Percentiles rank a stretch among this genome's conserved stretches.
phyloP scores from a whole-genome alignment of 2,329 filamentous ascomycete species.

The Exophiala oligosperma region DNA sequence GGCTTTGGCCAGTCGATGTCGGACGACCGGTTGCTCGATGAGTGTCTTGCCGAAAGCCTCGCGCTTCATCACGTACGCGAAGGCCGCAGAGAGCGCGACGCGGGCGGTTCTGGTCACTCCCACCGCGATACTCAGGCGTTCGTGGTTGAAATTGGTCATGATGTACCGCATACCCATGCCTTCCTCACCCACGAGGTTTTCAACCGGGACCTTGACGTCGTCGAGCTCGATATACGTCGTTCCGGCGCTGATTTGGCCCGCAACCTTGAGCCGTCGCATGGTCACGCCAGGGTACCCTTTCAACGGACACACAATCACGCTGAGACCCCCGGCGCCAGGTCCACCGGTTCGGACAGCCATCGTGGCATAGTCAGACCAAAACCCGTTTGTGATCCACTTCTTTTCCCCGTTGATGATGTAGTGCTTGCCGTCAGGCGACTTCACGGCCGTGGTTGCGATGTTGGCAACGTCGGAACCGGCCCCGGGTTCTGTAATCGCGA shows the following conservation, averaged over 20 bases:
- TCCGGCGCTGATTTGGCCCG: slow-evolving; percentile 64
- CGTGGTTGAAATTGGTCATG: slow-evolving; percentile 80
- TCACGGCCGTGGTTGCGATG: slow-evolving; percentile 66
- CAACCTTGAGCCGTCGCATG: slow-evolving; percentile 67
- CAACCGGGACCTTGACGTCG: slow-evolving; percentile 68
- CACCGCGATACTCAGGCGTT: slow-evolving; percentile 67
- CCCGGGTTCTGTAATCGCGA: slow-evolving; percentile 76
- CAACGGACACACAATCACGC: slow-evolving; percentile 69
- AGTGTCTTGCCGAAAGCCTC: slow-evolving; percentile 68
- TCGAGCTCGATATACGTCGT: slow-evolving; percentile 77
- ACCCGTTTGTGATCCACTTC: slow-evolving; percentile 78
- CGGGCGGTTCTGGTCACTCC: slow-evolving; percentile 62
- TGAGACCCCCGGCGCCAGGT: slow-evolving; percentile 62
- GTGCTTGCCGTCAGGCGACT: slow-evolving; percentile 62
- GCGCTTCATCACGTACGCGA: slow-evolving; percentile 63
- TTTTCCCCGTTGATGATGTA: slow-evolving; percentile 69
- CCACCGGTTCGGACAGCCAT: slow-evolving; percentile 76
- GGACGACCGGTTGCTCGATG: slow-evolving; percentile 72
- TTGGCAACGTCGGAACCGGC: slow-evolving; percentile 74
- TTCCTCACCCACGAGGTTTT: slow-evolving; percentile 68
- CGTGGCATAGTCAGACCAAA: slow-evolving; percentile 66
- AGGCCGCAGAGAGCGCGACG: slow-evolving; percentile 59
- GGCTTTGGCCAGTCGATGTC: slow-evolving; percentile 69
- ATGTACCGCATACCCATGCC: slow-evolving; percentile 71
- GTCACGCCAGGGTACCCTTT: slow-evolving; percentile 65